Base-by-base conservation (phyloP, 2,329 filamentous ascomycete genomes). In the Calonectria crousiana region DNA sequence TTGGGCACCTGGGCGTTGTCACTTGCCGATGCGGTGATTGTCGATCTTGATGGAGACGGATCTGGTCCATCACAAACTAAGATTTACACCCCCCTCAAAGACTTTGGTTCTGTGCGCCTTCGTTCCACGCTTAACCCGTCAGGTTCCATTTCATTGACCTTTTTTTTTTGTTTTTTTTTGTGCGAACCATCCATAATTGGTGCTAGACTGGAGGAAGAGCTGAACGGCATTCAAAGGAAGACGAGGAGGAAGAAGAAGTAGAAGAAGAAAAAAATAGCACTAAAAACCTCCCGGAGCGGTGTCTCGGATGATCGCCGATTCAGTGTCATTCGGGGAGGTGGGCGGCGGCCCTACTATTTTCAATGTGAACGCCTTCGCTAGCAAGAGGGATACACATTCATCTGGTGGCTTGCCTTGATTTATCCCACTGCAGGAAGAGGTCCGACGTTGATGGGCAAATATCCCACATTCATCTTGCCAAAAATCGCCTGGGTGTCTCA, bases 391-490 rank as follows among this genome's bases (percentile, higher is more conserved):
- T 69, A 73, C 47, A 58, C 49, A 56, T 58, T 58, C 56, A 75
- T 76, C 69, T 71, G 41, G 76, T 72, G 71, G 76, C 75, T 76
- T 76, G 76, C 65, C 66, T 68, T 64, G 68, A 77, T 71, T 41
- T 72, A 32, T 67, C n/a, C 64, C 69, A 67, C 62, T 65, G 64
- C 70, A 68, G 64, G 64, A 76, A 68, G 73, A 66, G 38, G 34
- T n/a, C 62, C 34, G 66, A 70, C 41, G 51, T 20, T n/a, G 32
- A 65, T 20, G 36, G 36, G 13, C 58, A 30, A 53, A 52, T 36
- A 53, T 36, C 30, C 16, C 65, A 44, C 34, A 67, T 36, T 32
- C 13, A 36, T 51, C 41, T 30, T n/a, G 16, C 34, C 60, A 16
- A 28, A 28, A 2, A 36, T 62, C 20, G 56, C 14, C 34, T 62